Evolutionary conservation across 345 rosid species (phyloP), one percentile per base, ranked within the genome.

Genomic region (Citrus trifoliata): DNA sequence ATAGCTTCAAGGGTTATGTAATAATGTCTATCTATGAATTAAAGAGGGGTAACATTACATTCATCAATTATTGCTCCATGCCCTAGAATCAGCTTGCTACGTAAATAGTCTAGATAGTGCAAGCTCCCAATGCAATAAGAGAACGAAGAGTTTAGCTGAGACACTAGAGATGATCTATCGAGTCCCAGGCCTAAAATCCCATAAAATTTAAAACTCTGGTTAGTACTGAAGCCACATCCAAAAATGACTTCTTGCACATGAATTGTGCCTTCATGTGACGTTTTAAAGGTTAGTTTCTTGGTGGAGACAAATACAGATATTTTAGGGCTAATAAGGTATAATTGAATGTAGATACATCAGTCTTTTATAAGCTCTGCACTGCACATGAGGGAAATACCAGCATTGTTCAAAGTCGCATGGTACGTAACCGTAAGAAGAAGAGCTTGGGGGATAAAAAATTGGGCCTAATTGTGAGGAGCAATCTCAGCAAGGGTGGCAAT

Each of bases 101-200:
- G 87, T 24, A 55, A 27, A 42, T 85, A 88, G 71, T 71, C 16
- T 14, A 81, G 85, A 69, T 91, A 87, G n/a, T 48, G 48, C 67
- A 84, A 27, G 32, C 78, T 83, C 21, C 91, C 48, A 12, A 12
- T 12, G 16, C 16, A 42, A 4, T 42, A 42, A 42, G 92, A 91
- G 76, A 90, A 88, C 33, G 75, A 84, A 5, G 83, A 83, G 14
- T 89, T 92, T 10, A 90, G 70, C 70, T 85, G 85, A 30, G 82
- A 75, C 2, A 85, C 85, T 18, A 87, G 24, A 0, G 95, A 91
- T 37, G 14, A 42, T 42, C 48, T 75, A 60, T 72, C 78, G 35
- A 77, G 70, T 61, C 92, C 90, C 82, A 86, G 81, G 10, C 91
- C 90, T 35, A 90, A 69, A 14, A 90, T 76, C 38, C 90, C 90